Evolutionary conservation across 2,329 filamentous ascomycete genomes (phyloP).

Genomic region (Aspergillus ibericus): DNA sequence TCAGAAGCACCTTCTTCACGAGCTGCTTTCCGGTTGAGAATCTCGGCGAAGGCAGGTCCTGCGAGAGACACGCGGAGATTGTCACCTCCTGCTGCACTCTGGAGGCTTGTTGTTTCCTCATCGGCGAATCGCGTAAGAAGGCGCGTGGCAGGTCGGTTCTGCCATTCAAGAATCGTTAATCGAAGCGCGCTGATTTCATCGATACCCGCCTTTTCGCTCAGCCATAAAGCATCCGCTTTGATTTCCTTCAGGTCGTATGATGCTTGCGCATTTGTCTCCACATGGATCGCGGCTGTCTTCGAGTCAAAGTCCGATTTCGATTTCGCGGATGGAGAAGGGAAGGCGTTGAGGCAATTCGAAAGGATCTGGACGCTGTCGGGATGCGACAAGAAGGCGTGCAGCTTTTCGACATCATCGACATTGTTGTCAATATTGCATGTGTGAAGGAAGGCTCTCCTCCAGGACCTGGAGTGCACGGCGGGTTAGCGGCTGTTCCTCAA

Average conservation of each 20-base stretch:
- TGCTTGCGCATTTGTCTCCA: conserved; percentile 65
- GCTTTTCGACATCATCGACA: conserved; percentile 55
- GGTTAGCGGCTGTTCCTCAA: conserved; percentile 22
- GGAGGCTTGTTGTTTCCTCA: conserved; percentile 74
- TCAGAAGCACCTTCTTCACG: conserved; percentile 34
- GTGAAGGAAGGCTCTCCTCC: conserved; percentile 57
- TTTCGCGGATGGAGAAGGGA: conserved; percentile 61
- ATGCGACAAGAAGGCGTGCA: conserved; percentile 71
- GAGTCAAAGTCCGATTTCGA: conserved; percentile 75
- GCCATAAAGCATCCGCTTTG: conserved; percentile 82
- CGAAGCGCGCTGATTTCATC: conserved; percentile 82
- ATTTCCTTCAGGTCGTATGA: conserved; percentile 74
- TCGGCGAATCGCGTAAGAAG: conserved; percentile 71
- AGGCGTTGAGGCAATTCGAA: conserved; percentile 67
- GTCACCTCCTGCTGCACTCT: conserved; percentile 68
- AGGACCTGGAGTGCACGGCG: conserved; percentile 52
- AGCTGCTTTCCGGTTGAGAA: conserved; percentile 31
- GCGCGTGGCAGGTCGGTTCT: conserved; percentile 72
- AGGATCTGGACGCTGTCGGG: conserved; percentile 68
- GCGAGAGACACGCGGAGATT: conserved; percentile 60
- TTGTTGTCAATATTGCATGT: conserved; percentile 44
- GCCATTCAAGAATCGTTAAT: conserved; percentile 78
- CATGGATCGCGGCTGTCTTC: conserved; percentile 82
- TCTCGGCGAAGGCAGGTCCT: conserved; percentile 37
- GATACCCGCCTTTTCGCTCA: conserved; percentile 74